Conservation (phyloP, 2,329 filamentous ascomycete genomes). For the Zalaria obscura region DNA sequence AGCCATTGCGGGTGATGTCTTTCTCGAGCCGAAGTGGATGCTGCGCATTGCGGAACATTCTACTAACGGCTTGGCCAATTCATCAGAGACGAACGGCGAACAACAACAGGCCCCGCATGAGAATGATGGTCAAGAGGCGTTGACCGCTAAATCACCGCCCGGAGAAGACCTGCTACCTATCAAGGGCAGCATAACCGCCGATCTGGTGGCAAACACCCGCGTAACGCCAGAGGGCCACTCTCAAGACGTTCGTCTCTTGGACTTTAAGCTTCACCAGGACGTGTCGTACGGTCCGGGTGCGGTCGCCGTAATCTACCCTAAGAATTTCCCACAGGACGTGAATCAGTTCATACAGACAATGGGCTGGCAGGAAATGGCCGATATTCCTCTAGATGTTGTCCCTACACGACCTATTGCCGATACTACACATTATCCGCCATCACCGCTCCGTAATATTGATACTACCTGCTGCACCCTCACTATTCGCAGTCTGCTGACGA, state of each 20-base stretch:
- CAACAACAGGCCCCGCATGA: neutral
- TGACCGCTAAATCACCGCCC: constrained; percentile 10
- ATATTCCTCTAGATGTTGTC: constrained; percentile 47
- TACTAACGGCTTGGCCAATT: neutral
- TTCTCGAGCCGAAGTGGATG: constrained; percentile 63
- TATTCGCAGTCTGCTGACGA: constrained; percentile 59
- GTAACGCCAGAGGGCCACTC: constrained; percentile 68
- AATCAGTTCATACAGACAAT: constrained; percentile 63
- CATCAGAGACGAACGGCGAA: neutral
- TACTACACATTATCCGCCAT: constrained; percentile 17
- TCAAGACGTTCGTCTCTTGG: constrained; percentile 85
- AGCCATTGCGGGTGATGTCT: constrained; percentile 59
- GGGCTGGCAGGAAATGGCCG: constrained; percentile 62
- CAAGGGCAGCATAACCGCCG: constrained; percentile 41
- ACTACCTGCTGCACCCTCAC: constrained; percentile 36
- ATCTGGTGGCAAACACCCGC: constrained; percentile 51
- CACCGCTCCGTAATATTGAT: constrained; percentile 23
- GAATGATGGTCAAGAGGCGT: constrained; percentile 1
- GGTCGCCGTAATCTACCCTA: constrained; percentile 68
- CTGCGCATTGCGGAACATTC: constrained; percentile 26
- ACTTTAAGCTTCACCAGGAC: constrained; percentile 34
- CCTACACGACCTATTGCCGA: constrained; percentile 18
- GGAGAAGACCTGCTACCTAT: constrained; percentile 41
- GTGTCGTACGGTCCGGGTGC: constrained; percentile 57
- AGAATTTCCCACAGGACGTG: constrained; percentile 76